Evolutionary conservation across 768 basidiomycete species (phyloP).

Genomic region (Agaricus subrufescens): DNA sequence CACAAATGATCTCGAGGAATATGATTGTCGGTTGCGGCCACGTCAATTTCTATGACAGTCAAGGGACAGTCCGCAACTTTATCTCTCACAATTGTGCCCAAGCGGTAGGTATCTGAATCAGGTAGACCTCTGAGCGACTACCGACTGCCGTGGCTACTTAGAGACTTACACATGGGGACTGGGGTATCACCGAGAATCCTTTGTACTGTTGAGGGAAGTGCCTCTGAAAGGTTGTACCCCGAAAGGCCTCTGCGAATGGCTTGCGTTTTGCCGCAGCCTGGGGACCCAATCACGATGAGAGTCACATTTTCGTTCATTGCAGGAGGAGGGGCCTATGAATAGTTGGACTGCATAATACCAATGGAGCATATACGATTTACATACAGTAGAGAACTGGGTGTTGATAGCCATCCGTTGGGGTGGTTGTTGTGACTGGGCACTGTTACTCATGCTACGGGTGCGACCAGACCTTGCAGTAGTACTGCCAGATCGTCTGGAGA

Average conservation of each 20-base stretch:
- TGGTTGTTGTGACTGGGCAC: conserved; percentile 34
- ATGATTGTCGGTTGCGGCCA: conserved; percentile 30
- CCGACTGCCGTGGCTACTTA: not conserved
- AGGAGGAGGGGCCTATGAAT: conserved; percentile 1
- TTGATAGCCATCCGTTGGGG: conserved; percentile 31
- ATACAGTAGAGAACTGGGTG: conserved; percentile 25
- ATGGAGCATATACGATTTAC: conserved; percentile 12
- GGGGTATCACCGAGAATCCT: conserved; percentile 3
- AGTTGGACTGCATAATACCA: not conserved
- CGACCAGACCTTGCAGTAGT: conserved; percentile 34
- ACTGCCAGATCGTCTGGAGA: not conserved
- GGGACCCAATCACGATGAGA: conserved; percentile 74
- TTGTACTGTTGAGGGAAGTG: conserved; percentile 25
- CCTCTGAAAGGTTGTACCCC: conserved; percentile 47
- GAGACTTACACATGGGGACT: conserved; percentile 4
- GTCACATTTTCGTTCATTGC: conserved; percentile 34
- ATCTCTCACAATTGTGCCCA: conserved; percentile 14
- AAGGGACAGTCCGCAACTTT: conserved; percentile 36
- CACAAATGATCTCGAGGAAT: conserved; percentile 26
- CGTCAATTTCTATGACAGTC: conserved; percentile 52
- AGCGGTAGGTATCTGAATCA: conserved; percentile 25
- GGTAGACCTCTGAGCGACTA: not conserved
- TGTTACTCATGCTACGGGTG: conserved; percentile 59
- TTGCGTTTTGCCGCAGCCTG: conserved; percentile 81
- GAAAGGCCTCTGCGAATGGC: conserved; percentile 76